phyloP scores from a whole-genome alignment of 306 rosid species.

The Vigna radiata region DNA sequence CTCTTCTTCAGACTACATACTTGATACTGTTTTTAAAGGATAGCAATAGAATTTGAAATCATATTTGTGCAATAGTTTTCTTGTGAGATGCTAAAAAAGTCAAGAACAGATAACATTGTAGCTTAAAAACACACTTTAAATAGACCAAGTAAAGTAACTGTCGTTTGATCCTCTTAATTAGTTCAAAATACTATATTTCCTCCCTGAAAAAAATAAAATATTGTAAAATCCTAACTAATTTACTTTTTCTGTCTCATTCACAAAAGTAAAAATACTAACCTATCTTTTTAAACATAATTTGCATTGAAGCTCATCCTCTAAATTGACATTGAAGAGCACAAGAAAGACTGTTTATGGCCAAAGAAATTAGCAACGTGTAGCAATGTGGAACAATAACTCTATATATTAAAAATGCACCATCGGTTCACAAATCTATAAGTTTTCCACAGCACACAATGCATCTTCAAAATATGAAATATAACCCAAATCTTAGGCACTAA shows the following conservation, averaged over 20 bases:
- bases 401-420: background rate
- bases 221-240: background rate
- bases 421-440: background rate
- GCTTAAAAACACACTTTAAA: conserved; percentile 4
- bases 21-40: background rate
- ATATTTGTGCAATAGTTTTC: conserved; percentile 1
- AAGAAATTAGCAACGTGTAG: background rate
- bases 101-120: background rate
- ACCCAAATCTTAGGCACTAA: background rate
- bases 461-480: background rate
- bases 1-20: conserved; percentile 20
- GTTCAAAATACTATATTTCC: background rate
- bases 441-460: background rate
- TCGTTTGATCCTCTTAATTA: background rate
- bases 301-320: conserved; percentile 4
- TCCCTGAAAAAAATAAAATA: conserved; percentile 1
- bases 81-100: conserved; percentile 13
- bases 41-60: background rate
- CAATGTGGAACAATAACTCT: background rate
- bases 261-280: background rate
- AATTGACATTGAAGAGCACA: background rate
- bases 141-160: background rate
- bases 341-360: background rate
- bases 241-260: background rate
- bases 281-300: background rate